Conservation (phyloP, 2,329 filamentous ascomycete species). For the Colletotrichum echinochloae region DNA sequence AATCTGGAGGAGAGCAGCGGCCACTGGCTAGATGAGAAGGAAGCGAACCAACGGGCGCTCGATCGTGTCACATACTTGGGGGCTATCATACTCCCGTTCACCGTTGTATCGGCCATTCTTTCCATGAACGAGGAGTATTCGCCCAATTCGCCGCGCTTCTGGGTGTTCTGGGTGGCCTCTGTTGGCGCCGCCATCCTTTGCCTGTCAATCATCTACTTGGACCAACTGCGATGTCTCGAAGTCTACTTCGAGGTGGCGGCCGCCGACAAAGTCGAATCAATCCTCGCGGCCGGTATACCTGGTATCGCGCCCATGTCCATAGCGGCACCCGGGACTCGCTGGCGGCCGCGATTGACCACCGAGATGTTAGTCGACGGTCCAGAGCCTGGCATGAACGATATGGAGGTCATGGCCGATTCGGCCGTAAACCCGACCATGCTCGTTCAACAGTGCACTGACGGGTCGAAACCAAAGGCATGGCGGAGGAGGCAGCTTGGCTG, state of each 20-base stretch:
- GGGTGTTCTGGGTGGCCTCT: conserved; percentile 61
- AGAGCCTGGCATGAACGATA: conserved; percentile 31
- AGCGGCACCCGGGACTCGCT: conserved; percentile 9
- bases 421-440: conserved; percentile 46
- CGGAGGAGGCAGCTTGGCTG: conserved; percentile 58
- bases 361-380: conserved; percentile 41
- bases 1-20: background rate
- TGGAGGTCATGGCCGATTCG: conserved; percentile 40
- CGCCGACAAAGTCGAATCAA: conserved; percentile 43
- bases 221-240: conserved; percentile 58
- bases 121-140: conserved; percentile 60
- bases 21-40: conserved; percentile 35
- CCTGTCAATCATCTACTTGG: conserved; percentile 60
- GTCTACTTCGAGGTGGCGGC: conserved; percentile 60
- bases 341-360: conserved; percentile 25
- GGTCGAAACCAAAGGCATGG: conserved; percentile 53
- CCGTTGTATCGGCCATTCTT: conserved; percentile 60
- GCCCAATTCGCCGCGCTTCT: conserved; percentile 57
- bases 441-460: conserved; percentile 47
- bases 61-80: conserved; percentile 64
- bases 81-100: conserved; percentile 61
- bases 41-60: conserved; percentile 55
- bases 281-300: conserved; percentile 6
- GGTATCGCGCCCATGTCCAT: conserved; percentile 47
- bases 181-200: conserved; percentile 53